Conservation (phyloP, 441 rosid species). For the Aquilaria agallochum region DNA sequence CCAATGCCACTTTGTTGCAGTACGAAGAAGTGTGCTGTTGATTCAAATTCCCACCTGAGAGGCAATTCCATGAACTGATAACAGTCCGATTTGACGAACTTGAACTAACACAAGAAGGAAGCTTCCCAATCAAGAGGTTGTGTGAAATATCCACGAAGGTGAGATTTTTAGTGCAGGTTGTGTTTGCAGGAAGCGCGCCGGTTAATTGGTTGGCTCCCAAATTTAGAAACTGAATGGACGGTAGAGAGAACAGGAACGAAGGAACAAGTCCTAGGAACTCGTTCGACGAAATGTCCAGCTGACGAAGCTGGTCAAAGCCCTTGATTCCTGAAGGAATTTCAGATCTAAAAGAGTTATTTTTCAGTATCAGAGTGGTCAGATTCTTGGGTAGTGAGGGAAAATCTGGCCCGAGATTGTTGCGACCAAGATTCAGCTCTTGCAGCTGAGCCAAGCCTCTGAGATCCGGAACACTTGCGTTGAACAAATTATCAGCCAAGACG, state of each 20-base stretch:
- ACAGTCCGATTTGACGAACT: constrained; percentile 42
- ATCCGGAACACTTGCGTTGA: constrained; percentile 65
- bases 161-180: constrained; percentile 50
- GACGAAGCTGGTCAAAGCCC: constrained; percentile 41
- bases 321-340: constrained; percentile 43
- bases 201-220: constrained; percentile 51
- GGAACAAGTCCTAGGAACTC: constrained; percentile 57
- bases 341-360: constrained; percentile 66
- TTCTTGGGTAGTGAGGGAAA: constrained; percentile 56
- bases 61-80: constrained; percentile 73
- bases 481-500: constrained; percentile 53
- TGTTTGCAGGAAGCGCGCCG: constrained; percentile 45
- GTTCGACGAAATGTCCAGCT: constrained; percentile 62
- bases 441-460: constrained; percentile 41
- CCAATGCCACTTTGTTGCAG: constrained; percentile 78
- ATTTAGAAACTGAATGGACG: constrained; percentile 52
- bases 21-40: constrained; percentile 65
- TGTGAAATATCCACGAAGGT: constrained; percentile 56
- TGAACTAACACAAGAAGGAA: constrained; percentile 53
- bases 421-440: constrained; percentile 49
- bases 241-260: constrained; percentile 49
- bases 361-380: constrained; percentile 38
- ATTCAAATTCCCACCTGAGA: constrained; percentile 43
- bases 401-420: constrained; percentile 57
- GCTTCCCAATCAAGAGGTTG: constrained; percentile 69